Base-by-base conservation (phyloP, 352 stramenopile genomes). In the Aphanomyces cochlioides region DNA sequence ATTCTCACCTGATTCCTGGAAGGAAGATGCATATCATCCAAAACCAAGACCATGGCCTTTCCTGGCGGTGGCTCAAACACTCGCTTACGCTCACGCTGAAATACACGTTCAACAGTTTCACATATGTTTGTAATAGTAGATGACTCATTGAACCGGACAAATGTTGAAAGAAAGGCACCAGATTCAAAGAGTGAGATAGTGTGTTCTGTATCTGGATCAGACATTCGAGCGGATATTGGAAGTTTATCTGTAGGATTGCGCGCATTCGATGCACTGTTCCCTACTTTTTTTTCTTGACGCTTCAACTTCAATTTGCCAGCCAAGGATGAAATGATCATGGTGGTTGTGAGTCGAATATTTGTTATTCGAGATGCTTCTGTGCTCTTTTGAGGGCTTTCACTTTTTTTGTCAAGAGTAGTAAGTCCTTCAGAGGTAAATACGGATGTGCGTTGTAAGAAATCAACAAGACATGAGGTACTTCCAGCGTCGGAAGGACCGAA, bases 11-110 rank as follows among this genome's bases (percentile, higher is more conserved):
- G 28, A 0, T 17, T 39, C 45, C 66, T 47, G 7, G 56, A 41
- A 37, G 80, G 71, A 5, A 89, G 57, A 28, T 89, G 79, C 28
- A 89, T 66, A 45, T 89, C 81, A 34, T 89, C 81, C 38, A 89
- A 66, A 36, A 89, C 74, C 12, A 89, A 58, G 5, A 87, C 38
- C 15, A 79, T 78, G 7, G 79, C 72, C 57, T 89, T 87, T 0
- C 81, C 81, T 15, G 81, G 78, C 7, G 81, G 81, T 7, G 81
- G 79, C 54, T 89, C 81, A 36, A 75, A 86, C 34, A 87, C 70
- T 0, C 70, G 69, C 3, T 73, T 81, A 4, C 79, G 75, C 65
- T 89, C 81, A 3, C 81, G 81, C 47, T 89, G 79, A 3, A 89
- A 74, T 75, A 85, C 83, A 3, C 78, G 73, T 41, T 87, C 79